A percentile compares a stretch with the other conserved stretches of the same genome.
Evolutionary conservation across 176 grass and related monocot species (phyloP).

Genomic region (Oryza longistaminata): DNA sequence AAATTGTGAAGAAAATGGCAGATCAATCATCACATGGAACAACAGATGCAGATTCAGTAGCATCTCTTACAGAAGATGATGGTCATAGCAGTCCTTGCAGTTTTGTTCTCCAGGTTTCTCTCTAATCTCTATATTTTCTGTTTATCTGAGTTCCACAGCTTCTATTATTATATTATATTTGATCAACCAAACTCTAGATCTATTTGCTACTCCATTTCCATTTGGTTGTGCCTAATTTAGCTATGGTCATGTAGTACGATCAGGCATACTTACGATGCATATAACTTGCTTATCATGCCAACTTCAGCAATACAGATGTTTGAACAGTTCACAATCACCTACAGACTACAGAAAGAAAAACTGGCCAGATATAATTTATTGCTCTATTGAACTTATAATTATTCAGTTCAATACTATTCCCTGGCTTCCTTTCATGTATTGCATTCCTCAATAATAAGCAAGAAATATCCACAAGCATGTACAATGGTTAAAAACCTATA

Average conservation of each 20-base stretch:
- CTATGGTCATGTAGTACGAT: neutral
- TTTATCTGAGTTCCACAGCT: neutral
- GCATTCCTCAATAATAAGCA: neutral
- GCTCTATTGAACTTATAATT: neutral
- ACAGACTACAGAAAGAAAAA: neutral
- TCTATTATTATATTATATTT: slow-evolving; percentile 5
- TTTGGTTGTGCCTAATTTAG: slow-evolving; percentile 20
- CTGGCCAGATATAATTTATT: slow-evolving; percentile 3
- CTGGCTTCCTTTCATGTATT: neutral
- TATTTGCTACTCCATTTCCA: neutral
- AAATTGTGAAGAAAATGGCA: slow-evolving; percentile 66
- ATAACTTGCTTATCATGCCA: neutral
- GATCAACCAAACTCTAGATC: neutral
- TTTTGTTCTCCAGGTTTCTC: slow-evolving; percentile 62
- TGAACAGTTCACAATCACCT: neutral
- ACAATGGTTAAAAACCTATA: neutral
- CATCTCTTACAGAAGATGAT: slow-evolving; percentile 24
- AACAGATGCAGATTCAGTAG: slow-evolving; percentile 5
- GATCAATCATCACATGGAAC: slow-evolving; percentile 38
- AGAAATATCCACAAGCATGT: neutral
- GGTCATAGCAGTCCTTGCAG: slow-evolving; percentile 24
- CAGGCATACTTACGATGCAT: neutral
- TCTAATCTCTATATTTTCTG: neutral
- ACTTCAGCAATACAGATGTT: neutral
- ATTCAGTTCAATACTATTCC: neutral